Conservation (phyloP, 176 grass and related monocot genomes). For the Avena sativa region DNA sequence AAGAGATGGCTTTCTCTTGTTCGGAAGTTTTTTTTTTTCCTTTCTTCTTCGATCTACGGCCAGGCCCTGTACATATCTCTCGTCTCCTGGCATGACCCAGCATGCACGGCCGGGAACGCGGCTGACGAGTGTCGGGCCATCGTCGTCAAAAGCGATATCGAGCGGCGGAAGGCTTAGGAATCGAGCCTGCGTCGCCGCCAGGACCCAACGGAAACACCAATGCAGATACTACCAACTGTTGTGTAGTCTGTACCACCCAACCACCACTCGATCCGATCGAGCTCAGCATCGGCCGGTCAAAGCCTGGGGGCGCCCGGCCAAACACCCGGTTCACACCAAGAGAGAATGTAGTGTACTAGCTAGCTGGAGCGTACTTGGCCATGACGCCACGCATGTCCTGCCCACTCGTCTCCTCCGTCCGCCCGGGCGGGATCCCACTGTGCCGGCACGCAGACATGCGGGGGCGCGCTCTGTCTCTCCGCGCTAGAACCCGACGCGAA, state of each 20-base stretch:
- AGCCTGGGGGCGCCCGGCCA: neutral
- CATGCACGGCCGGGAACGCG: neutral
- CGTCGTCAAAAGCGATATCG: neutral
- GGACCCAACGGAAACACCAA: neutral
- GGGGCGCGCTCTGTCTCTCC: neutral
- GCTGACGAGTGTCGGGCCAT: neutral
- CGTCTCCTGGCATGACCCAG: neutral
- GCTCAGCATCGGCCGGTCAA: slow-evolving; percentile 7
- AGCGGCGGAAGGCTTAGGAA: neutral
- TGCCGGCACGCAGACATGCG: neutral
- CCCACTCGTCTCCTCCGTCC: neutral
- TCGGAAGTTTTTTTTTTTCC: neutral
- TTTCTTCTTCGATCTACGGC: neutral
- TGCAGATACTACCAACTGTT: slow-evolving; percentile 17
- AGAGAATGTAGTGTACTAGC: neutral
- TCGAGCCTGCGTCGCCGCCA: neutral
- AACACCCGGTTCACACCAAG: slow-evolving; percentile 13
- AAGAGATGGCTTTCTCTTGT: neutral
- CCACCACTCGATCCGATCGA: neutral
- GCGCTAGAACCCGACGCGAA: neutral
- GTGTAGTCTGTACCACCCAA: neutral
- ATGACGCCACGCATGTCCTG: neutral
- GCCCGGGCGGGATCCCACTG: neutral
- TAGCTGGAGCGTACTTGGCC: neutral
- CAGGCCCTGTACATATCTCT: neutral